These are phyloP conservation scores for Yamadazyma endophytica DNA, from an alignment of 805 yeast genomes.

Conservation along the genomic window DNA sequence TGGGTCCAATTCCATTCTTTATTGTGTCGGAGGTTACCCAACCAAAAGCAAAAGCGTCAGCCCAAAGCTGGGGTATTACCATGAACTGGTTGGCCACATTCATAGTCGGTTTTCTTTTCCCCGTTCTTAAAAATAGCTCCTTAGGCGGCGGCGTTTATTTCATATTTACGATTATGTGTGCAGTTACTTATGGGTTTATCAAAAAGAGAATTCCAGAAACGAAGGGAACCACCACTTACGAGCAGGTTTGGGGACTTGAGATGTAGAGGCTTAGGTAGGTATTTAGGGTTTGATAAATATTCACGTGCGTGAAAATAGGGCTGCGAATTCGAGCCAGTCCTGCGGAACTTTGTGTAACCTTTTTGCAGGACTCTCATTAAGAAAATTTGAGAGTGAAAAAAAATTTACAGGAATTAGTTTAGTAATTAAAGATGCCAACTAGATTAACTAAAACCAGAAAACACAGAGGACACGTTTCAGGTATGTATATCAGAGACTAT, in stretches of 20 bases:
- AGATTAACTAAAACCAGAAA: conserved; percentile 99
- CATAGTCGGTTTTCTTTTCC: conserved; percentile 75
- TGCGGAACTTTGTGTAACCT: conserved; percentile 1
- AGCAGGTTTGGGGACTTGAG: conserved; percentile 56
- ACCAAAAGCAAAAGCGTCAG: conserved; percentile 69
- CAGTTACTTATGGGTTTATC: conserved; percentile 46
- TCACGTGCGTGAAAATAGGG: conserved; percentile 5
- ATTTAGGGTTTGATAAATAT: background rate
- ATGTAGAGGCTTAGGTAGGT: background rate
- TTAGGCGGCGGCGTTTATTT: conserved; percentile 80
- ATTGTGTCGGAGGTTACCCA: conserved; percentile 88
- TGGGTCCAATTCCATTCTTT: conserved; percentile 95
- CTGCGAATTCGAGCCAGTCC: background rate
- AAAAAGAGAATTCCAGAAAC: conserved; percentile 65
- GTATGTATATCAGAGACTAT: no score
- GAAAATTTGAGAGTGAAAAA: conserved; percentile 3
- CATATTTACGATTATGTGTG: conserved; percentile 61
- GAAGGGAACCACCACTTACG: conserved; percentile 56
- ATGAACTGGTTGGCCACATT: conserved; percentile 92
- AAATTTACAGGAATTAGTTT: conserved; percentile 8
- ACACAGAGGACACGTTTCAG: conserved; percentile 99
- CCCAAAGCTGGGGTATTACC: conserved; percentile 90
- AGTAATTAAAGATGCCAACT: conserved; percentile 80
- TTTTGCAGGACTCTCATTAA: conserved; percentile 6
- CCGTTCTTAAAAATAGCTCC: conserved; percentile 51